Base-by-base conservation (phyloP, 75 land plant species). In the Sequoia sempervirens region DNA sequence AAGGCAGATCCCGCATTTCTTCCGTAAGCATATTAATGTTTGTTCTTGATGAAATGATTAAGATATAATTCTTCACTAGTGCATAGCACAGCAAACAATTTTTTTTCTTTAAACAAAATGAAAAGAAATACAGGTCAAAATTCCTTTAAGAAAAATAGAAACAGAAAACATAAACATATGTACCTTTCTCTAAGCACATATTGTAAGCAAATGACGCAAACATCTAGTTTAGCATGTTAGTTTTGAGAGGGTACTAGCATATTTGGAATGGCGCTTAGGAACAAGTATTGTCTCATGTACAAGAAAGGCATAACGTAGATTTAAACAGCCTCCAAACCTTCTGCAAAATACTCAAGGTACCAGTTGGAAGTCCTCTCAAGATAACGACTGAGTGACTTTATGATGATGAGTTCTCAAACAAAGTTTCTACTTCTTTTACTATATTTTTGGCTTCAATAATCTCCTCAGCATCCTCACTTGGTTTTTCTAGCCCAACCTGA, bases 401-500 rank as follows among this genome's bases (percentile, higher is more conserved):
- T 18, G 78, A 75, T 20, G 78, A 0, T 1, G 41, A 20, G 41
- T 45, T 75, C 54, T 78, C 80, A 85, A 89, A 85, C 45, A 87
- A 75, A 50, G 91, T 56, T 83, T 89, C 87, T 43, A 91, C 82
- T 32, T 91, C 90, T 40, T 75, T 74, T 15, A 89, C 75, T 14
- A 86, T 41, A 37, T 47, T 82, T 26, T 89, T 79, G 18, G 92
- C 92, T 75, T 87, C 85, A 53, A 69, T 85, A 64, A 89, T 68
- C 79, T 87, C 92, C 56, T 80, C 83, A 38, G 83, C 87, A 80
- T 83, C 88, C 80, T 87, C 83, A 75, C 79, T 61, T 38, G 85
- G 66, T 41, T 91, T 84, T 81, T 91, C 91, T n/a, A 83, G 47
- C 52, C 89, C 92, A 37, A n/a, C 90, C 92, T 90, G 88, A 50